Percentiles rank a stretch among this genome's conserved stretches.
These are phyloP conservation scores for Globisporangium mamillatum DNA, from an alignment of 352 stramenopile species.

Conservation along the genomic window DNA sequence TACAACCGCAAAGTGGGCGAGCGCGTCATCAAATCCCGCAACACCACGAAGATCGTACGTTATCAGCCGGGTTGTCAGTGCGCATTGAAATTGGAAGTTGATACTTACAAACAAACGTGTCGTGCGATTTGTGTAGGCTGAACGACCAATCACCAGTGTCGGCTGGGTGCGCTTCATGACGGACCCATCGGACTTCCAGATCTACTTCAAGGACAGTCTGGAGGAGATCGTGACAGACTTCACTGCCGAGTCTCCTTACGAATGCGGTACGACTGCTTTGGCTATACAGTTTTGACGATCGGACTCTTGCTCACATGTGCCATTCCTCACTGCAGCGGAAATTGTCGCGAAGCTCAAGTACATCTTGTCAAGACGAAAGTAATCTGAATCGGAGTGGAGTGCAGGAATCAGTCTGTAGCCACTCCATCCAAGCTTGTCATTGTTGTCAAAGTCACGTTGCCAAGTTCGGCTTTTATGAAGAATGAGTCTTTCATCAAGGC, in stretches of 20 bases:
- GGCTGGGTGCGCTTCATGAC: slow-evolving; percentile 86
- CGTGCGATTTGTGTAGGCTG: slow-evolving; percentile 38
- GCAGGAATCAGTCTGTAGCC: too few relatives aligned
- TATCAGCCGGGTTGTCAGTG: too few relatives aligned
- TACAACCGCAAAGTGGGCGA: slow-evolving; percentile 90
- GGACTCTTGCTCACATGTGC: too few relatives aligned
- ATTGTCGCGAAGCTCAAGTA: slow-evolving; percentile 91
- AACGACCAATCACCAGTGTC: slow-evolving; percentile 83
- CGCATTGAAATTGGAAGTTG: background rate
- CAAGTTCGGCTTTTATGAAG: background rate
- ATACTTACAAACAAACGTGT: background rate
- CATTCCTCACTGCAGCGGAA: slow-evolving; percentile 43
- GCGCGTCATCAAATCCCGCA: slow-evolving; percentile 85
- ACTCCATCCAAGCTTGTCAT: background rate
- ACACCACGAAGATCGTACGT: slow-evolving; percentile 88
- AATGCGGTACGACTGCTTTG: slow-evolving; percentile 66
- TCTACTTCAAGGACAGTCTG: slow-evolving; percentile 88
- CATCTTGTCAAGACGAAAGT: slow-evolving; percentile 82
- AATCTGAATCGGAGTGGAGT: slow-evolving; percentile 1
- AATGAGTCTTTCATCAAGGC: too few relatives aligned
- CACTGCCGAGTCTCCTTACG: slow-evolving; percentile 86
- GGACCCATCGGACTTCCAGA: slow-evolving; percentile 84
- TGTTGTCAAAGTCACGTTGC: background rate
- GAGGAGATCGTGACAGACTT: slow-evolving; percentile 89
- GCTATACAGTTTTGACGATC: too few relatives aligned